phyloP scores from a whole-genome alignment of 345 rosid species.

The Eucalyptus curtisii region DNA sequence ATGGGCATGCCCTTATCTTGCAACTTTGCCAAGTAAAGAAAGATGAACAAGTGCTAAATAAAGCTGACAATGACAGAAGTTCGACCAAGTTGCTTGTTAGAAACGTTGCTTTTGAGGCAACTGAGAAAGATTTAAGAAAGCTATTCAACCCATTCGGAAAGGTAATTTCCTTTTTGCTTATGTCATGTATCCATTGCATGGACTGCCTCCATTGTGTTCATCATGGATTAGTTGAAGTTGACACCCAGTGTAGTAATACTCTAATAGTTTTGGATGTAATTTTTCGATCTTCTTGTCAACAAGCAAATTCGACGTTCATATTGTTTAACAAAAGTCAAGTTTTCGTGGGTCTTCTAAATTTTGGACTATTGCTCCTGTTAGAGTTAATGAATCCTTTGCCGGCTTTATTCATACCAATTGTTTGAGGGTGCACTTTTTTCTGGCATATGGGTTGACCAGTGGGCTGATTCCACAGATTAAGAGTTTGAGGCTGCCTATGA shows the following conservation, averaged over 20 bases:
- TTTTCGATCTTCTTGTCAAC: neutral
- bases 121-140: constrained; percentile 79
- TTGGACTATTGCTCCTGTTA: neutral
- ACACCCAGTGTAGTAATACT: neutral
- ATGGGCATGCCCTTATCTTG: constrained; percentile 85
- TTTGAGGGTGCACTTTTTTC: neutral
- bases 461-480: constrained; percentile 38
- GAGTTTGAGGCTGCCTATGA: constrained; percentile 80
- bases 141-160: constrained; percentile 93
- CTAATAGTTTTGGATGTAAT: neutral
- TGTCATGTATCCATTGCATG: neutral
- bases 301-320: neutral
- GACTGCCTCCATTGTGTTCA: neutral
- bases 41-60: constrained; percentile 42
- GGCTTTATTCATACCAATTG: neutral
- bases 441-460: neutral
- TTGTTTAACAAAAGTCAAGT: neutral
- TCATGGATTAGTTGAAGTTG: neutral
- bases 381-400: neutral
- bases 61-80: constrained; percentile 46
- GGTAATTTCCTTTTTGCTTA: constrained; percentile 22
- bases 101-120: constrained; percentile 96
- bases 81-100: constrained; percentile 73
- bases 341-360: neutral
- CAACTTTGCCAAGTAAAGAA: constrained; percentile 71